Percentiles rank a stretch among this genome's conserved stretches.
phyloP scores from a whole-genome alignment of 2,329 filamentous ascomycete genomes.

The Orbilia ellipsospora region DNA sequence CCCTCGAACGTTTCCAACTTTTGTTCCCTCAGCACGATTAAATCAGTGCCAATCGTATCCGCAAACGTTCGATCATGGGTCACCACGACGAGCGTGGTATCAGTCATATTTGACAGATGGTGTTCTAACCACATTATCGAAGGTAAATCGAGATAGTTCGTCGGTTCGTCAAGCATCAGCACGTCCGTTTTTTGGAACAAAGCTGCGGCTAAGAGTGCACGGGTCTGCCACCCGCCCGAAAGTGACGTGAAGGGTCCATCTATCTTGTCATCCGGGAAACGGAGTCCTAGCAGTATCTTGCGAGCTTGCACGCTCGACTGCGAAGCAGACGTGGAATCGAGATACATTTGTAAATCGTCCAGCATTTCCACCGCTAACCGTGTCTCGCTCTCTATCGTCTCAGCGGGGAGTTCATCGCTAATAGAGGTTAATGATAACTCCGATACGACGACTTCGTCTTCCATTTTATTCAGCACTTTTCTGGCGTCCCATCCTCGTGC shows the following conservation, averaged over 20 bases:
- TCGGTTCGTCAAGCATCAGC: constrained; percentile 85
- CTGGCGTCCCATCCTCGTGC: constrained; percentile 78
- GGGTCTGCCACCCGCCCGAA: constrained; percentile 82
- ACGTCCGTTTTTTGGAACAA: constrained; percentile 80
- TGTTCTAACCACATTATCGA: constrained; percentile 87
- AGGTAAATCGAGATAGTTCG: constrained; percentile 84
- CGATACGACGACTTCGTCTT: constrained; percentile 73
- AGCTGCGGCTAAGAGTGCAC: constrained; percentile 72
- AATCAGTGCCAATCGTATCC: constrained; percentile 78
- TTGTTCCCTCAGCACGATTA: constrained; percentile 79
- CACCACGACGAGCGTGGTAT: constrained; percentile 77
- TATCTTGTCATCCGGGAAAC: constrained; percentile 74
- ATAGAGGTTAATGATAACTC: constrained; percentile 66
- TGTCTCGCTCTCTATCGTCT: constrained; percentile 72
- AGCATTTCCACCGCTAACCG: constrained; percentile 77
- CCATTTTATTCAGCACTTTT: constrained; percentile 77
- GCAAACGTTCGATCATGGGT: constrained; percentile 87
- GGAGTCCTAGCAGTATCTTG: constrained; percentile 75
- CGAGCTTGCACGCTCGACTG: constrained; percentile 65
- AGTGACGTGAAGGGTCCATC: constrained; percentile 72
- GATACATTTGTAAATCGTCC: constrained; percentile 73
- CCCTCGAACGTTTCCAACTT: constrained; percentile 79
- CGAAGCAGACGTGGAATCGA: constrained; percentile 67
- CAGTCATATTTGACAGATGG: constrained; percentile 72
- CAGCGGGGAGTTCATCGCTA: constrained; percentile 69